Base-by-base conservation (phyloP, 176 grass and related monocot genomes). In the Juncus inflexus region DNA sequence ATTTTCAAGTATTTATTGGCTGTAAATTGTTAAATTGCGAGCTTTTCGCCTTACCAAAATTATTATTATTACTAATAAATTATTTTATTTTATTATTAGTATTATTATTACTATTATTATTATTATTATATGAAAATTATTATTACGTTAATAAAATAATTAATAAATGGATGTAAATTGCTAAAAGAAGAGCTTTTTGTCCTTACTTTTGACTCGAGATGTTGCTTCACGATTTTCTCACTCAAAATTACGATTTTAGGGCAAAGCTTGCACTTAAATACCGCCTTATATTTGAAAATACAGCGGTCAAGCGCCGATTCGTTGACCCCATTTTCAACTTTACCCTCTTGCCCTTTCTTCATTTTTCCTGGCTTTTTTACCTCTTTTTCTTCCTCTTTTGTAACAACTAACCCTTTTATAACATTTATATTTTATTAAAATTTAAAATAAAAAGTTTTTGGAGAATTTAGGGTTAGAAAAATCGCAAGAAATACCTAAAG, bases 231-330 rank as follows among this genome's bases (percentile, higher is more conserved):
- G 67, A 86, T 89, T 39, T 86, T 78, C 37, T 89, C 83, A 64
- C 76, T 91, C 83, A 97, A 85, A 76, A 81, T 89, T 42, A 97
- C 69, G 74, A 97, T 86, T 74, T 75, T 83, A 62, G 85, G 94
- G 75, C 94, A 97, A 56, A 91, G 66, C 60, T 86, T 85, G 80
- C 88, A 97, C 75, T 88, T 91, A 67, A 69, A 97, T 45, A 97
- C 87, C 52, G 85, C 86, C 67, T 91, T 97, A 74, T 67, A 81
- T 76, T 89, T 91, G 77, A 97, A 84, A 76, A 97, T 83, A 55
- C 40, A 89, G 64, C 61, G 81, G 12, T 52, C 60, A 45, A 89
- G 80, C 68, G 91, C 94, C 50, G 37, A 39, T 50, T 77, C 63
- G 15, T 64, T 9, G 2, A 66, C 40, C 56, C 80, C 79, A 76